Conservation (phyloP, 1,139 yeast genomes). For the Candida albicans region DNA sequence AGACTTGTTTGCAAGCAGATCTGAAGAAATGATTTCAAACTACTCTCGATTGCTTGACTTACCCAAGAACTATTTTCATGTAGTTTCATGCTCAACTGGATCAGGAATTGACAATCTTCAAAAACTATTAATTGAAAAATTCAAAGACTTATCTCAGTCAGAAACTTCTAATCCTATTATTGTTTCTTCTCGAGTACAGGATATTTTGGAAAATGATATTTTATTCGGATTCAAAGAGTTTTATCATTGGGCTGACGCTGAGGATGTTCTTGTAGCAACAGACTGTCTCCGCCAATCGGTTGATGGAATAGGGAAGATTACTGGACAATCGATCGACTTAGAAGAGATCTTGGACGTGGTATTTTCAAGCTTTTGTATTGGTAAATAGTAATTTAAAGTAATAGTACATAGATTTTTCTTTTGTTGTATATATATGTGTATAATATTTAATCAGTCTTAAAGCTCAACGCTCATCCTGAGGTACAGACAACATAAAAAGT, state of each 20-base stretch:
- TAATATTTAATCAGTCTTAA: neutral
- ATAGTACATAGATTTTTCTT: slow-evolving; percentile 11
- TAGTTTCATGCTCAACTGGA: slow-evolving; percentile 64
- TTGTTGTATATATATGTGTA: slow-evolving; percentile 6
- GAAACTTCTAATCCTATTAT: slow-evolving; percentile 60
- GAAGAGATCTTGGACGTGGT: slow-evolving; percentile 92
- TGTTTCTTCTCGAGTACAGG: slow-evolving; percentile 74
- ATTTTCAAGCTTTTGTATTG: slow-evolving; percentile 89
- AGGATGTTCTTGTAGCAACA: slow-evolving; percentile 78
- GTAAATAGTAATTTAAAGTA: no score
- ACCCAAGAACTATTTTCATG: slow-evolving; percentile 29
- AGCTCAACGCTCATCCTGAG: slow-evolving; percentile 13
- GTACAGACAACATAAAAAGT: slow-evolving; percentile 33
- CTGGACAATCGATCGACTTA: slow-evolving; percentile 85
- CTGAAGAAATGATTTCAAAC: slow-evolving; percentile 18
- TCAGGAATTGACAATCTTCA: slow-evolving; percentile 56
- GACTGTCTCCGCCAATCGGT: slow-evolving; percentile 75
- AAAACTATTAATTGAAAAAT: slow-evolving; percentile 23
- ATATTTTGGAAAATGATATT: slow-evolving; percentile 71
- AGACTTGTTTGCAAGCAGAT: slow-evolving; percentile 43
- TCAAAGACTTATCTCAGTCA: slow-evolving; percentile 51
- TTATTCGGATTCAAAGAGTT: slow-evolving; percentile 70
- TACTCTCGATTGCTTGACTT: slow-evolving; percentile 26
- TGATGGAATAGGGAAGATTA: slow-evolving; percentile 87
- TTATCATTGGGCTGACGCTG: slow-evolving; percentile 45